Base-by-base conservation (phyloP, 176 grass and related monocot genomes). In the Chrysopogon serrulatus region DNA sequence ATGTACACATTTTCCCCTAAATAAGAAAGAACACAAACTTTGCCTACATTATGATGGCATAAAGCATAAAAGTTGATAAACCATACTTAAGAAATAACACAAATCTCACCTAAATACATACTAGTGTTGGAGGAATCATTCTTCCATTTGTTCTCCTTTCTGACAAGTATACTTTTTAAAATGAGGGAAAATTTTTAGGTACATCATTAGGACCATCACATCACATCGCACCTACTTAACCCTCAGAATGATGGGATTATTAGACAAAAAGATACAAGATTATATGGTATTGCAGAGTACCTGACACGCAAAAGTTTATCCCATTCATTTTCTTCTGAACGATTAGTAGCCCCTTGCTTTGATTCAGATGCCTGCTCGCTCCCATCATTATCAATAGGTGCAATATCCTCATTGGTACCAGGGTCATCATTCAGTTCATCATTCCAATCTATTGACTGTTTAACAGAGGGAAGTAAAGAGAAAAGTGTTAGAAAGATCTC, bases 301-400 rank as follows among this genome's bases (percentile, higher is more conserved):
- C 96, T 99, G 88, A 94, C 81, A 86, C 96, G 96, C 87, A 99
- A 89, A 85, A 99, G 91, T 82, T 87, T 96, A 69, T 99, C 96
- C 96, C 96, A 99, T 87, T 99, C 96, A 71, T 86, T 99, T 92
- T 96, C 96, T 89, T 99, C 93, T 39, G 57, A 78, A 24, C 23
- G 85, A 87, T 65, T 84, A 63, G 73, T 53, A 63, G 87, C 64
- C 61, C 92, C 90, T 45, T 94, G 91, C 71, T 94, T 96, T 70
- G 60, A 56, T 89, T 96, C 91, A 88, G 89, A 83, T 84, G 84
- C 65, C 32, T 84, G 89, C 49, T 77, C 81, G 8, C 82, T 68
- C 42, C 82, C 90, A 76, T 94, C 93, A 85, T 85, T 74, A 80
- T 83, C 74, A 87, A 82, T 42, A 65, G 68, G 83, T 72, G 81